Evolutionary conservation across 345 rosid species (phyloP).

Genomic region (Eucalyptus sp.): DNA sequence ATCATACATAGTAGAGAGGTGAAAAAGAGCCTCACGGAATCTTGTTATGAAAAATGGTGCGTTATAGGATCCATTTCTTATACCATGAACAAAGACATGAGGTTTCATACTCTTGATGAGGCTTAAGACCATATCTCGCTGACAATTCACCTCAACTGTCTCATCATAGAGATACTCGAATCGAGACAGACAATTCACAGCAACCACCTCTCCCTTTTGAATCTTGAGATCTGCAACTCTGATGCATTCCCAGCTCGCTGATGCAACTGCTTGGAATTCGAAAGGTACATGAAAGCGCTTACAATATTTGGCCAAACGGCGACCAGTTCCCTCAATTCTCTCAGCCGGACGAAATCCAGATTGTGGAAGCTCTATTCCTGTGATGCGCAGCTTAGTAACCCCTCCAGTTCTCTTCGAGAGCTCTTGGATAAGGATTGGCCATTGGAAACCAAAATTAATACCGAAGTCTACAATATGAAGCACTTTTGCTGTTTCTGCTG

Average conservation of each 20-base stretch:
- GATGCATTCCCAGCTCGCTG: conserved; percentile 70
- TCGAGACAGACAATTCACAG: conserved; percentile 41
- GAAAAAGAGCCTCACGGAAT: conserved; percentile 78
- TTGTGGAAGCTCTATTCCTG: conserved; percentile 17
- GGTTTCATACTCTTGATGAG: conserved; percentile 67
- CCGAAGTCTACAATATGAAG: conserved; percentile 37
- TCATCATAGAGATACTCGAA: conserved; percentile 57
- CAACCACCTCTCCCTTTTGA: conserved; percentile 45
- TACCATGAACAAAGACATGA: conserved; percentile 34
- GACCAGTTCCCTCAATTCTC: conserved; percentile 42
- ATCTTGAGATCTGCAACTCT: conserved; percentile 60
- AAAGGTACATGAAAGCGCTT: conserved; percentile 64
- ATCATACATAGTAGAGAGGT: conserved; percentile 60
- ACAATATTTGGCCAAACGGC: conserved; percentile 57
- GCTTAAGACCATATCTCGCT: conserved; percentile 39
- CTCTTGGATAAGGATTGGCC: conserved; percentile 28
- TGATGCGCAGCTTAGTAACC: conserved; percentile 36
- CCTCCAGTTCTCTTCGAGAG: conserved; percentile 16
- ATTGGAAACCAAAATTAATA: conserved; percentile 20
- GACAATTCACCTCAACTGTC: conserved; percentile 47
- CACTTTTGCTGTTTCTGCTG: conserved; percentile 1
- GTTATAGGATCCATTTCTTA: conserved; percentile 54
- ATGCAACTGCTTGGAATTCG: conserved; percentile 54
- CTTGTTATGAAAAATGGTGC: conserved; percentile 73
- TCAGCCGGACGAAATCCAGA: conserved; percentile 16